These are phyloP conservation scores for Phytophthora vignae DNA, from an alignment of 352 stramenopile genomes.

Conservation along the genomic window DNA sequence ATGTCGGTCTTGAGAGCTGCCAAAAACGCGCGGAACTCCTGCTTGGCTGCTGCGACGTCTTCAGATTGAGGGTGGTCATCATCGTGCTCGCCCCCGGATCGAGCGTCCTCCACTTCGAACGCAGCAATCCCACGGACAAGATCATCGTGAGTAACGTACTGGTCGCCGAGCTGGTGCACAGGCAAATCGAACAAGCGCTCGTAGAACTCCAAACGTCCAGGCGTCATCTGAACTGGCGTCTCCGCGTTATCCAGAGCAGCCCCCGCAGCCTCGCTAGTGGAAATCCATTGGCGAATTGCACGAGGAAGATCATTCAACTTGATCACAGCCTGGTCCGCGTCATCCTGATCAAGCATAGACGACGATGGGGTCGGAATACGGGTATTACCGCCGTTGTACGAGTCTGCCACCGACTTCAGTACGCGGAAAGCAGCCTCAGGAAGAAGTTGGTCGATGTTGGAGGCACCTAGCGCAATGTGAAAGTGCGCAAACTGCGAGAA, in stretches of 20 bases:
- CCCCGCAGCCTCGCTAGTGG: constrained; percentile 19
- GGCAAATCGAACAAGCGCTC: constrained; percentile 62
- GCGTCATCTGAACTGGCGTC: constrained; percentile 16
- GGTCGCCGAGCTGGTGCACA: constrained; percentile 41
- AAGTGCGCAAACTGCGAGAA: constrained; percentile 92
- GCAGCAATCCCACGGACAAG: constrained; percentile 64
- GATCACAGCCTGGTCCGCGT: constrained; percentile 49
- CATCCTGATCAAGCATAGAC: constrained; percentile 17
- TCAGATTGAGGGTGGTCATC: constrained; percentile 28
- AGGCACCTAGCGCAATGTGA: constrained; percentile 78
- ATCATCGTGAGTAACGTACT: constrained; percentile 76
- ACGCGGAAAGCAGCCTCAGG: constrained; percentile 83
- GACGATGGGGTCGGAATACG: constrained; percentile 4
- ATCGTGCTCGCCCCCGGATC: constrained; percentile 25
- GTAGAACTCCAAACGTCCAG: constrained; percentile 42
- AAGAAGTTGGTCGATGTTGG: constrained; percentile 77
- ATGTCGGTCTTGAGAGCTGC: constrained; percentile 58
- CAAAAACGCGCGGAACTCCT: constrained; percentile 60
- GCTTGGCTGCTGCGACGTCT: constrained; percentile 30
- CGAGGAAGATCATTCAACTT: constrained; percentile 56
- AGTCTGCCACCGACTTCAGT: constrained; percentile 55
- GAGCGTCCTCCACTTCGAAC: constrained; percentile 36
- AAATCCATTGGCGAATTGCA: constrained; percentile 55
- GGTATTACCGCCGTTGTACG: constrained; percentile 23
- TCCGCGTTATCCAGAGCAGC: constrained; percentile 14